Conservation (phyloP, 2,329 filamentous ascomycete genomes). For the Alternaria longipes region DNA sequence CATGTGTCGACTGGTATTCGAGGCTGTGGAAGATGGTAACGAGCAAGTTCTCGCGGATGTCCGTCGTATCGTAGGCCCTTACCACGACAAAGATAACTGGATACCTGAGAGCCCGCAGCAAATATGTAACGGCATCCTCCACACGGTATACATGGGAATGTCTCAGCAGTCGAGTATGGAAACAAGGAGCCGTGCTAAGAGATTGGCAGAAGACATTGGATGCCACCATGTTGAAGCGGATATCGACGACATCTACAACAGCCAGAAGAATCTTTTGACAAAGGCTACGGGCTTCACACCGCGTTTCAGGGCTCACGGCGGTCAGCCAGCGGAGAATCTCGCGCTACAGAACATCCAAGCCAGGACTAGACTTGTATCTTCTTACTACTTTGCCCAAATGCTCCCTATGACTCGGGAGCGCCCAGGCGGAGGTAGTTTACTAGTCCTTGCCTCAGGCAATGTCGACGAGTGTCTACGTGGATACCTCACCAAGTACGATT, state of each 20-base stretch:
- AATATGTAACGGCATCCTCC: slow-evolving; percentile 67
- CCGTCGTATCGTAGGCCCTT: slow-evolving; percentile 61
- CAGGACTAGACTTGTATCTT: slow-evolving; percentile 63
- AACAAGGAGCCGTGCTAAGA: slow-evolving; percentile 71
- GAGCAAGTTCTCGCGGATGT: slow-evolving; percentile 65
- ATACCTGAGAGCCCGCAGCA: slow-evolving; percentile 67
- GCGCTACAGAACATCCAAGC: slow-evolving; percentile 16
- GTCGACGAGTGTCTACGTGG: slow-evolving; percentile 64
- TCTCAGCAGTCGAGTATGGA: slow-evolving; percentile 65
- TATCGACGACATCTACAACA: slow-evolving; percentile 68
- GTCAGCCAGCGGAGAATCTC: slow-evolving; percentile 65
- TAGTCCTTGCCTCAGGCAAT: slow-evolving; percentile 74
- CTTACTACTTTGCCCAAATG: slow-evolving; percentile 68
- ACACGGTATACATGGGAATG: slow-evolving; percentile 55
- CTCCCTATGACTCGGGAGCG: slow-evolving; percentile 67
- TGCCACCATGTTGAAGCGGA: slow-evolving; percentile 70
- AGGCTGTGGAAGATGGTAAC: slow-evolving; percentile 61
- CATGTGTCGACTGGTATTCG: slow-evolving; percentile 66
- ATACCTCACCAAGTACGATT: slow-evolving; percentile 77
- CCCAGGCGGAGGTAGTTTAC: slow-evolving; percentile 65
- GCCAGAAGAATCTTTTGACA: slow-evolving; percentile 68
- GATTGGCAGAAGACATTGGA: slow-evolving; percentile 70
- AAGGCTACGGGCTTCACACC: slow-evolving; percentile 68
- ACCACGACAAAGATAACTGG: slow-evolving; percentile 55
- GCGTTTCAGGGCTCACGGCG: slow-evolving; percentile 71